Base-by-base conservation (phyloP, 176 grass and related monocot species). In the Guadua angustifolia region DNA sequence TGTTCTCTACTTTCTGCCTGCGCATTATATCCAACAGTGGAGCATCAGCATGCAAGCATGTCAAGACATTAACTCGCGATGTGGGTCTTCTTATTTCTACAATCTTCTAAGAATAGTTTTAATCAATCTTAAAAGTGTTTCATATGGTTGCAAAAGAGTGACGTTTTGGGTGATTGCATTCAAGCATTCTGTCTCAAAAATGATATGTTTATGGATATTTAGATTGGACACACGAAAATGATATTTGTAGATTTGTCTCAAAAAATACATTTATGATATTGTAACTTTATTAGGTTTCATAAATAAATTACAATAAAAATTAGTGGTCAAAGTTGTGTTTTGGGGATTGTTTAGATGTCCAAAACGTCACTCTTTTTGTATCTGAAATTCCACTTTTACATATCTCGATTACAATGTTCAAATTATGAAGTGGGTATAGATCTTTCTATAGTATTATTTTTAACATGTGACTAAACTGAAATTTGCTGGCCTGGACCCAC, bases 11-110 rank as follows among this genome's bases (percentile, higher is more conserved):
- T 7, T 46, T 85, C 9, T 50, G 26, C 29, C 79, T 79, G 33
- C 53, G 39, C 26, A 50, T 73, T 26, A 24, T 52, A 62, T 58
- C 51, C 35, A 79, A 71, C 11, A 61, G 43, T 51, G 46, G 14
- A 46, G 45, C 32, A 52, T 9, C 32, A 65, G 69, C 68, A 3
- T 68, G 78, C 4, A 67, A 35, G 29, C 26, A 66, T 72, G 15
- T 59, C 5, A 60, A 69, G 12, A 15, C 13, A 44, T 46, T 63
- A 25, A 14, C 11, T 72, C 8, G 11, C 2, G 9, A 9, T 72
- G 17, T 2, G 5, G 43, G 63, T 80, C 18, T 8, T 80, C 18
- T 80, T 80, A 39, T 80, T 80, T 79, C 43, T 39, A 16, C 22
- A 52, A n/a, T 24, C 45, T 39, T 50, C 7, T 40, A 68, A 52